Base-by-base conservation (phyloP, 345 rosid genomes). In the Xanthoceras sorbifolium region DNA sequence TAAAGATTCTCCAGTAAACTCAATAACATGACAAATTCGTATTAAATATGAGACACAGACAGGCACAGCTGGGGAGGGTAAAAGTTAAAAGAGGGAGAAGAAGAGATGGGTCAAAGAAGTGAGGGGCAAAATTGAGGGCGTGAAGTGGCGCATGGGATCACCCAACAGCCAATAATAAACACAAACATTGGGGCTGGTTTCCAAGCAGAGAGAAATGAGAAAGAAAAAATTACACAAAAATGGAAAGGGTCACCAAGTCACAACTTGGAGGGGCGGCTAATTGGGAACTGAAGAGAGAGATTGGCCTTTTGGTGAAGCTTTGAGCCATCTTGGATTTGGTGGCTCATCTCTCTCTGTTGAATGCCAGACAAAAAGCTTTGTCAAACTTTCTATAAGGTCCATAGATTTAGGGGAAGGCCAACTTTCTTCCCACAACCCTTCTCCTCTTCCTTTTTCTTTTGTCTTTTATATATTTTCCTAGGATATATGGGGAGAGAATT, bases 141-240 rank as follows among this genome's bases (percentile, higher is more conserved):
- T 1, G 86, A 86, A 89, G 90, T 81, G 97, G 91, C 97, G 92
- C 77, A 80, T 87, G 86, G 91, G 81, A 81, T 23, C 70, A 74
- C 29, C 91, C 86, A 89, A 85, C 20, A 77, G 91, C 85, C 92
- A 90, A 75, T 32, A 32, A n/a, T 52, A 81, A 55, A 48, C 17
- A 61, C 15, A 79, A 62, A 40, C 81, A 62, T n/a, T 75, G 90
- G 89, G 89, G 86, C 85, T 74, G 36, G 59, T 10, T 44, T 40
- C 15, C 52, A 9, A 3, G 15, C 32, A 61, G 59, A 25, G 32
- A 62, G 22, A 22, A 55, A 20, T 11, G 34, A 9, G 63, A 52
- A 29, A 6, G 55, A 28, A 69, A 69, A 23, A 29, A 63, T 31
- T 25, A 25, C 79, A 80, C 36, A 61, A 42, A 70, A 69, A 50